Evolutionary conservation across 257 asterid genomes (phyloP).

Genomic region (Nyctanthes arbortristis): DNA sequence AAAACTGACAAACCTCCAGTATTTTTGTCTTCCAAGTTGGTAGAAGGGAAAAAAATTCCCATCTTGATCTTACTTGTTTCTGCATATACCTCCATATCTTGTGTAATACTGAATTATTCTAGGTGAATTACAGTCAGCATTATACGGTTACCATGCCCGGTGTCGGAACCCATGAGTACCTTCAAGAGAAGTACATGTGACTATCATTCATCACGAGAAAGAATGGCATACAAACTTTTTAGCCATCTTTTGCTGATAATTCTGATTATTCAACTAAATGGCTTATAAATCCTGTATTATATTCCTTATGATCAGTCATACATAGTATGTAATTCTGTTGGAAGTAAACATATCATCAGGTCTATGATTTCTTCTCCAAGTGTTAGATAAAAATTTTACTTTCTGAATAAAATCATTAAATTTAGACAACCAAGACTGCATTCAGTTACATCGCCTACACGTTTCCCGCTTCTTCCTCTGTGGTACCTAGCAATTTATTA

Average conservation of each 20-base stretch:
- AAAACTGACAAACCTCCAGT: conserved; percentile 6
- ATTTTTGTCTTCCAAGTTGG: conserved; percentile 16
- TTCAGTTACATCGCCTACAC: too few species aligned
- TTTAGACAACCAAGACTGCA: too few species aligned
- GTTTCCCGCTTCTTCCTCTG: too few species aligned
- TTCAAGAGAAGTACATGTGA: conserved; percentile 25
- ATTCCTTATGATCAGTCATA: conserved; percentile 4
- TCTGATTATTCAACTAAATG: conserved; percentile 18
- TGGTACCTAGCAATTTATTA: background rate
- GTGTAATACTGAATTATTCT: background rate
- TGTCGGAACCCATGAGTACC: background rate
- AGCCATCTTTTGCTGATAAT: conserved; percentile 18
- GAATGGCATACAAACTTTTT: conserved; percentile 2
- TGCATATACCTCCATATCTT: background rate
- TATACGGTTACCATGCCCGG: conserved; percentile 6
- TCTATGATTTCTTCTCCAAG: background rate
- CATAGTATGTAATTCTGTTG: background rate
- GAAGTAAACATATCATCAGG: background rate
- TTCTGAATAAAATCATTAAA: background rate
- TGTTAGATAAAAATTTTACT: background rate
- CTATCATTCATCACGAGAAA: conserved; percentile 19
- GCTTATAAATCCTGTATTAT: conserved; percentile 15
- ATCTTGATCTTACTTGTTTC: background rate
- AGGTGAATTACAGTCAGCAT: background rate
- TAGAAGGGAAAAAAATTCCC: conserved; percentile 2